phyloP scores from a whole-genome alignment of 805 yeast species.

The Starmerella powellii region DNA sequence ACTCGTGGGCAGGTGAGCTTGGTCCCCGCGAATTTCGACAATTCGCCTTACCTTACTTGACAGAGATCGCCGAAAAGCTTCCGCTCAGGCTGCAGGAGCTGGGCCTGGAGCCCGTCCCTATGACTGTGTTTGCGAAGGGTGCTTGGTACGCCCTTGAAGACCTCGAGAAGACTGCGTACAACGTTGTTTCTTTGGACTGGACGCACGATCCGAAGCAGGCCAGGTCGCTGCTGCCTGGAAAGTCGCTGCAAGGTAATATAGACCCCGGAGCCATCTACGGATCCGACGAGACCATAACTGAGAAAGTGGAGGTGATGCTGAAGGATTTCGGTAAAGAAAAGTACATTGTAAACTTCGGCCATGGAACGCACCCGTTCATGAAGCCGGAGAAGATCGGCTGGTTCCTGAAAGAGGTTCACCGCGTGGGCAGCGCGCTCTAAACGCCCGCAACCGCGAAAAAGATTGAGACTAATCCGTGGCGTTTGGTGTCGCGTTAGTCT shows the following conservation, averaged over 20 bases:
- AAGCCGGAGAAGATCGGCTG: slow-evolving; percentile 77
- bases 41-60: slow-evolving; percentile 79
- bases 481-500: too few species aligned
- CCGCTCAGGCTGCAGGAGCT: slow-evolving; percentile 59
- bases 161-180: slow-evolving; percentile 57
- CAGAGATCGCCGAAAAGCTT: slow-evolving; percentile 56
- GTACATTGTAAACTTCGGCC: slow-evolving; percentile 92
- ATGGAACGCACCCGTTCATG: slow-evolving; percentile 97
- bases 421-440: slow-evolving; percentile 39
- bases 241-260: slow-evolving; percentile 87
- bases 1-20: slow-evolving; percentile 95
- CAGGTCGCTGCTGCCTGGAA: slow-evolving; percentile 35
- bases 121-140: slow-evolving; percentile 87
- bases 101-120: slow-evolving; percentile 68
- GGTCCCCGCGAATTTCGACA: slow-evolving; percentile 81
- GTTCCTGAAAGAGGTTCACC: slow-evolving; percentile 78
- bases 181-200: slow-evolving; percentile 92
- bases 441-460: background rate
- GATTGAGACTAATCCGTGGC: background rate
- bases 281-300: slow-evolving; percentile 61
- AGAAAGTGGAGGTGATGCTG: slow-evolving; percentile 79
- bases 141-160: slow-evolving; percentile 94
- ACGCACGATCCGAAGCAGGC: slow-evolving; percentile 75
- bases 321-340: slow-evolving; percentile 78
- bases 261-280: slow-evolving; percentile 96